Evolutionary conservation across 1,139 yeast species (phyloP).

Genomic region (Hansenula sp.): DNA sequence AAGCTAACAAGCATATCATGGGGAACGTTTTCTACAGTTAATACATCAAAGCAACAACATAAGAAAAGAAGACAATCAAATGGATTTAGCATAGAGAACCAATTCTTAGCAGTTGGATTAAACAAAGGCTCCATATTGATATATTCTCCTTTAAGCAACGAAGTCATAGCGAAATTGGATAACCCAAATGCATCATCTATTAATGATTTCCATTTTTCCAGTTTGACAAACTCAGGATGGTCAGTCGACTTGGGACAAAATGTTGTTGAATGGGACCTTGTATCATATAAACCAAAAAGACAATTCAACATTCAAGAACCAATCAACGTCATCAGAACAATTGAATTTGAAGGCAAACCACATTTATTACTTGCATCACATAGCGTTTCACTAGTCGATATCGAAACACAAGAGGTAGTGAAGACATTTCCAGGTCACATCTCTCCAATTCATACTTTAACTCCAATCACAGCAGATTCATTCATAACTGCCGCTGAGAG

Average conservation of each 20-base stretch:
- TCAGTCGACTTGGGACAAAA: constrained; percentile 60
- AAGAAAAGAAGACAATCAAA: constrained; percentile 30
- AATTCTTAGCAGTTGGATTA: constrained; percentile 58
- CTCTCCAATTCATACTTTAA: constrained; percentile 50
- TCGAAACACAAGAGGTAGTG: constrained; percentile 30
- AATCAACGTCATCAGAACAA: constrained; percentile 28
- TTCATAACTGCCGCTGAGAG: constrained; percentile 67
- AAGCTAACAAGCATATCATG: constrained; percentile 53
- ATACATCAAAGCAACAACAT: constrained; percentile 11
- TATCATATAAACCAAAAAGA: constrained; percentile 35
- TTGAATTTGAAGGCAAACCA: constrained; percentile 33
- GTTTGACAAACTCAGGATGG: constrained; percentile 47
- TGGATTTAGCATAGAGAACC: constrained; percentile 27
- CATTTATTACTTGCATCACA: constrained; percentile 62
- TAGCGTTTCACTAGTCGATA: constrained; percentile 49
- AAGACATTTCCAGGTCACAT: constrained; percentile 71
- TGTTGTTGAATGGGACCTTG: constrained; percentile 61
- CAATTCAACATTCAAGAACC: constrained; percentile 35
- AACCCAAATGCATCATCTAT: constrained; percentile 51
- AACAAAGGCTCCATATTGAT: constrained; percentile 61
- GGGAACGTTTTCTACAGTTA: constrained; percentile 35
- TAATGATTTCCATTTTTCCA: constrained; percentile 45
- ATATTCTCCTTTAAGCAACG: constrained; percentile 64
- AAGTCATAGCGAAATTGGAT: constrained; percentile 45
- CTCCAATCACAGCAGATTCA: constrained; percentile 37